Base-by-base conservation (phyloP, 257 asterid genomes). In the Lithospermum erythrorhizon region DNA sequence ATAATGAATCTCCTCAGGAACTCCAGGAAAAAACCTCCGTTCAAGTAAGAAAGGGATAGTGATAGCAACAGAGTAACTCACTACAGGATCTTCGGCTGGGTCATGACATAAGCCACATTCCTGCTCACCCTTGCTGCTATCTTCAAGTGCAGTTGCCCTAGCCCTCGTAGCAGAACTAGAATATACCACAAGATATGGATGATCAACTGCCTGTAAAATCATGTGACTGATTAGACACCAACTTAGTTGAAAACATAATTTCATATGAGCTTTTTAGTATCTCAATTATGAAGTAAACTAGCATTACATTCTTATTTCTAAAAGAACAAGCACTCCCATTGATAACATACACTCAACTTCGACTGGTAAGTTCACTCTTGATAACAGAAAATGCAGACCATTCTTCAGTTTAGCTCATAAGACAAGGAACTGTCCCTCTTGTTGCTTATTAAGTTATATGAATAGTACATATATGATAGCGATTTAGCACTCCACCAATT, bases 121-220 rank as follows among this genome's bases (percentile, higher is more conserved):
- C 64, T 69, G 83, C 61, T 72, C 84, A 59, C 57, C 81, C 48
- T 59, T 75, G 68, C 68, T 75, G 68, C 69, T 62, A 61, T 74
- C 71, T 55, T 73, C 84, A 73, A 67, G 79, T 58, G 73, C 30
- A 66, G 68, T 70, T 66, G 73, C 86, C 74, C 64, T 81, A 64
- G 83, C 82, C 65, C 72, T 85, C 81, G 75, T 67, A 66, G 94
- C 65, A 63, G 87, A 66, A 61, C 61, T 79, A 57, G 94, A 87
- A 82, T 91, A 87, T 67, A 82, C 94, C 62, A 91, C 95, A 65
- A 91, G 98, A 80, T 91, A 88, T 66, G 98, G 95, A 77, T 91
- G 98, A 73, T 91, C 94, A 69, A 91, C 98, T 65, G 98, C 98
- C 98, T 90, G 85, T 61, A 61, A 63, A 17, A 45, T 51, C 20